phyloP scores from a whole-genome alignment of 768 basidiomycete species.

The Hirschioporus abietinus region DNA sequence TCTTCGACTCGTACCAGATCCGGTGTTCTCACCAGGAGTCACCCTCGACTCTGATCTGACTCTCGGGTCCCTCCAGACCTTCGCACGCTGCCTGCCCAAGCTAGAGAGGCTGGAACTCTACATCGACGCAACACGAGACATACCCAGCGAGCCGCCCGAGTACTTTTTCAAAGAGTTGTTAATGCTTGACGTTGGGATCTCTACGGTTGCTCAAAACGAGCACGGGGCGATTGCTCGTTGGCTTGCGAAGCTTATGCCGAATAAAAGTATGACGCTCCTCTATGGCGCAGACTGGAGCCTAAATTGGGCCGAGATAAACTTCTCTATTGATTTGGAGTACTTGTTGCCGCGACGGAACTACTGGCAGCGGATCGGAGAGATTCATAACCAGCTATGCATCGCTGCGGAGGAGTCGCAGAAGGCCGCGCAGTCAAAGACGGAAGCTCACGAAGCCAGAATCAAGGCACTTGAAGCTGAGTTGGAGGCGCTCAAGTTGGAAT shows the following conservation, averaged over 20 bases:
- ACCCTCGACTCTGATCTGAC: neutral
- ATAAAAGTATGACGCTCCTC: neutral
- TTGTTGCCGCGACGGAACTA: neutral
- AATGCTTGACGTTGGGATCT: constrained; percentile 1
- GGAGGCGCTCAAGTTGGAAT: neutral
- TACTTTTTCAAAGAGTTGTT: neutral
- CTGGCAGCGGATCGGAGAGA: constrained; percentile 2
- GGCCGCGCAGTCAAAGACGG: neutral
- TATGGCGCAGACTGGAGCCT: neutral
- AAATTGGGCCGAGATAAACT: neutral
- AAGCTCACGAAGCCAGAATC: neutral
- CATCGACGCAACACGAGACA: neutral
- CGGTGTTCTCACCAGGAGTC: neutral
- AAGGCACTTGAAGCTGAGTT: constrained; percentile 1
- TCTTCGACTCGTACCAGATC: constrained; percentile 2
- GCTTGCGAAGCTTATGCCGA: neutral
- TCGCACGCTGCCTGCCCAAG: neutral
- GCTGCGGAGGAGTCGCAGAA: constrained; percentile 1
- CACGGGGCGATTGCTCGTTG: neutral
- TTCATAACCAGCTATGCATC: neutral
- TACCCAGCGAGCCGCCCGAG: constrained; percentile 1
- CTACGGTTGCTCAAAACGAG: neutral
- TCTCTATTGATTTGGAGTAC: neutral
- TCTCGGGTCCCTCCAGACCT: neutral
- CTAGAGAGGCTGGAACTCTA: constrained; percentile 1